Evolutionary conservation across 1,139 yeast species (phyloP), one percentile per base, ranked within the genome.

Genomic region (Taphrina deformans): DNA sequence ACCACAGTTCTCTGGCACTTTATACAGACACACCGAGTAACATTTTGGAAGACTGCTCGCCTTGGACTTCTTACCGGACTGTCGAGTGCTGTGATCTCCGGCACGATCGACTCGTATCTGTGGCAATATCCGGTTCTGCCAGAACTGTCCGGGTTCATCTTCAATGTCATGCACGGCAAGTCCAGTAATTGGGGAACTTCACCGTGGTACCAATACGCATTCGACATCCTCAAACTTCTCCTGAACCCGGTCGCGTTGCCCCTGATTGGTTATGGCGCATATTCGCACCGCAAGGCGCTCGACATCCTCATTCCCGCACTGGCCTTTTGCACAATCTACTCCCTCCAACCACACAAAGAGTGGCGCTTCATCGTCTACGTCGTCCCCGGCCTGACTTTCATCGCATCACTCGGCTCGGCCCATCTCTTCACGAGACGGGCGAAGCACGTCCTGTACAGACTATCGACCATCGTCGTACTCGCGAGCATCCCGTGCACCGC

Each of bases 311-410:
- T 27, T 31, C 70, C 70, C 26, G 55, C 55, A 18, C 40, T 68
- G 2, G 62, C 83, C 10, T 92, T 79, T 73, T 80, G 90, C 33
- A 70, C 79, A 1, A 73, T 83, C 1, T 82, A 91, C 82, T 91
- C 97, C 0, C 74, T 87, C 65, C 96, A 88, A 74, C 93, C 96
- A 1, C 98, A 92, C 71, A 93, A 92, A 74, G 98, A 93, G 78
- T 90, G 96, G 96, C 82, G 98, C 70, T 93, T 92, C 71, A 84
- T 93, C 62, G 78, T 87, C 16, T 93, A 92, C 73, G 79, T 85
- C 0, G 77, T 87, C 10, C 97, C 98, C 1, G 78, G 88, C 0
- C 75, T 89, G 66, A 83, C 88, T 0, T 72, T 87, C 40, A 75
- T 82, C 48, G 92, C 89, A 2, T 87, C 96, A 3, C 79, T 82